These are phyloP conservation scores for Porphyridium purpureum DNA, from an alignment of 23 red algal genomes.

Conservation along the genomic window DNA sequence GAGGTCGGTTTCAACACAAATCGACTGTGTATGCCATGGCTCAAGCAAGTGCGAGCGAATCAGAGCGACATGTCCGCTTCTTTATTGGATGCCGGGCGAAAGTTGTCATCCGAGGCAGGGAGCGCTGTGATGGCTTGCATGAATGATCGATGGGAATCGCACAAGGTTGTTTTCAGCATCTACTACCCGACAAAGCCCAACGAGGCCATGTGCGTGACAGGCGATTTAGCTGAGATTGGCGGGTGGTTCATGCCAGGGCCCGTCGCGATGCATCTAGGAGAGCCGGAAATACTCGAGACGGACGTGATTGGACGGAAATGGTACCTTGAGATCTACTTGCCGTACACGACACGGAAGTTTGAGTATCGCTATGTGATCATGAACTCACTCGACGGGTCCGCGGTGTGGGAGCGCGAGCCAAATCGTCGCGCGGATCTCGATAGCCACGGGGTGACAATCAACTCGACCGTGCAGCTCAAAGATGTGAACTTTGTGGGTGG, in stretches of 20 bases:
- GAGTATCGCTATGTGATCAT: constrained; percentile 53
- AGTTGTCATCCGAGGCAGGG: neutral
- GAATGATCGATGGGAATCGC: constrained; percentile 41
- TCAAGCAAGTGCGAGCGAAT: neutral
- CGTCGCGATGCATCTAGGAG: constrained; percentile 32
- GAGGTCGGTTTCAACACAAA: constrained; percentile 24
- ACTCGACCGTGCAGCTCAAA: constrained; percentile 11
- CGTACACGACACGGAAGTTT: constrained; percentile 8
- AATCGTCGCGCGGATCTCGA: constrained; percentile 47
- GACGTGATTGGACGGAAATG: constrained; percentile 65
- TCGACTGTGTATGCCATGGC: constrained; percentile 6
- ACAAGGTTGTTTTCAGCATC: constrained; percentile 35
- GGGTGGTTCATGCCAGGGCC: constrained; percentile 69
- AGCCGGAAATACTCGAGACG: constrained; percentile 50
- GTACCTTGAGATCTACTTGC: constrained; percentile 22
- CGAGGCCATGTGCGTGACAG: constrained; percentile 49
- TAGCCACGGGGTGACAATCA: constrained; percentile 5
- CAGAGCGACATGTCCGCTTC: neutral
- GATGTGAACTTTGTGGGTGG: constrained; percentile 83
- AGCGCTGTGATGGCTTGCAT: neutral
- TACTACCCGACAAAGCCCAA: constrained; percentile 31
- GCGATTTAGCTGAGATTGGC: constrained; percentile 51
- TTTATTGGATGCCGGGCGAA: neutral
- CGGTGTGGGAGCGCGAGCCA: constrained; percentile 74
- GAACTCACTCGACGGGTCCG: constrained; percentile 12